Evolutionary conservation across 2,329 filamentous ascomycete genomes (phyloP), one percentile per base, ranked within the genome.

Genomic region (Apiospora arundinis): DNA sequence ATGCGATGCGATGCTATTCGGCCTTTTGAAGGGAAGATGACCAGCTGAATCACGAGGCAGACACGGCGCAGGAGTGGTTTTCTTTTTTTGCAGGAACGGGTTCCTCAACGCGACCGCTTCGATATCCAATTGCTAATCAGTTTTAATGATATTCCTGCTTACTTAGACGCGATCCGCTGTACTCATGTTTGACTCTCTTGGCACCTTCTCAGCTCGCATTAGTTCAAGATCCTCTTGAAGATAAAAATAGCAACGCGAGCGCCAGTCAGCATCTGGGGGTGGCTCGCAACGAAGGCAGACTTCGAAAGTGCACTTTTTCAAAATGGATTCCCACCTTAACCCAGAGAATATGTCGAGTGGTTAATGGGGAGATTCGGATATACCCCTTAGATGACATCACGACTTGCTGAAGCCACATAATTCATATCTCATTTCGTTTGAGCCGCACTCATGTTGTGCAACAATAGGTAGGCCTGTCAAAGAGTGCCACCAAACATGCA

Each of bases 121-220:
- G 56, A 63, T 63, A 63, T 40, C 56, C 56, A 63, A 40, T 23
- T 63, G 56, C 56, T 63, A 40, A 63, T 63, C 56, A 37, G 32
- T 63, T 40, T 63, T 63, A 37, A 63, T 63, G 56, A 63, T 40
- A 63, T 14, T 63, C 18, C 21, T 37, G 56, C 56, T 63, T 63
- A 63, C 56, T 63, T 63, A 40, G 56, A 63, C 56, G 56, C 52
- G 52, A 60, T 18, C 21, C 28, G 52, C 25, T 8, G 28, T 32
- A 32, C 40, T 63, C 56, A 21, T 63, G 32, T n/a, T 40, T 40
- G 56, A 40, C 9, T 6, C 28, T 21, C 56, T 40, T 40, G 32
- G 32, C 32, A 9, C 28, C 32, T n/a, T 12, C 16, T 63, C 56
- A 63, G 56, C 56, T 56, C 25, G 21, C 56, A n/a, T 32, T 63